Base-by-base conservation (phyloP, 2,329 filamentous ascomycete species). In the Hypoxylon sp. region DNA sequence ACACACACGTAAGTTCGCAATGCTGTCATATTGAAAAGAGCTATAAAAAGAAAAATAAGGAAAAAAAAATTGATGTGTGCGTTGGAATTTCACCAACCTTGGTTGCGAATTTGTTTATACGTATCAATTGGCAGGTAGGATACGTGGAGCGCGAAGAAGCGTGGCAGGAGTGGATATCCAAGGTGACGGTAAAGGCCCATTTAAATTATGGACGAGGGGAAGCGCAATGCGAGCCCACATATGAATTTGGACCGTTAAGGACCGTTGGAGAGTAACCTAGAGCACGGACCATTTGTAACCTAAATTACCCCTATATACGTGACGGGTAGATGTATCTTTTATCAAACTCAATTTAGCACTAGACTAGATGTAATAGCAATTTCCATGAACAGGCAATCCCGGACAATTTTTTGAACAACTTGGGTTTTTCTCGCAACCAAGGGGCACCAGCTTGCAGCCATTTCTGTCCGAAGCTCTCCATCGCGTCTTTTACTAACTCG, bases 331-430 rank as follows among this genome's bases (percentile, higher is more conserved):
- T 59, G 66, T 69, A 69, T 47, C 47, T 60, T 33, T n/a, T 24
- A 71, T 64, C 69, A 22, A 35, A 42, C 44, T 53, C 57, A 55
- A 62, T 71, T 69, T 64, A 61, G 55, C 63, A 71, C 69, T 69
- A 69, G 57, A 47, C 66, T 66, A 66, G 63, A 66, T 69, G 51
- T 53, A 66, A 66, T 69, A 66, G 66, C 59, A 71, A 71, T 71
- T 71, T 71, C 69, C 63, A 71, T 69, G 55, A 66, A 64, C 69
- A 69, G 51, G 69, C 66, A 58, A 71, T 69, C 69, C 69, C 62
- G 52, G 70, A 70, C 65, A 64, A 68, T 26, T 59, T 66, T 71
- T 66, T 72, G 63, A 58, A 67, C 67, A 66, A 68, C 58, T 71
- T 69, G 65, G 63, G 60, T 59, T 70, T 58, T 64, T 66, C 61